These are phyloP conservation scores for Ustilago trichophora DNA, from an alignment of 1,284 basidiomycete species.

Conservation along the genomic window DNA sequence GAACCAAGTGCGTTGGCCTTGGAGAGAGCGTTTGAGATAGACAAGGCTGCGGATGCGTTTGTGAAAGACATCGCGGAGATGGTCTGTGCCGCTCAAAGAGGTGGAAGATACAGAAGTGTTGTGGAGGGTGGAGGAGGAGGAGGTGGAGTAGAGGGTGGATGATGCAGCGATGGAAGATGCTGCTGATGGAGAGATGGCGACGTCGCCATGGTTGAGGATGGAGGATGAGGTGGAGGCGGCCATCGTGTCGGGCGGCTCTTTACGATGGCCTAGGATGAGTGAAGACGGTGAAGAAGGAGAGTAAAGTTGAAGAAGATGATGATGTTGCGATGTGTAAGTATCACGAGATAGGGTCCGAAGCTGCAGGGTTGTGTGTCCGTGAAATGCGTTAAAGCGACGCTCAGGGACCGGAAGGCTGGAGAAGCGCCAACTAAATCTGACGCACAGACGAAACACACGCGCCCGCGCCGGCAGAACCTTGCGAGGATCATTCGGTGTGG, in stretches of 20 bases:
- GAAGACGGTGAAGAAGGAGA: no score
- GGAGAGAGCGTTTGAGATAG: conserved; percentile 43
- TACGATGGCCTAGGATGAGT: no score
- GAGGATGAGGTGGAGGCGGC: conserved; percentile 15
- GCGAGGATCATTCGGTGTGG: no score
- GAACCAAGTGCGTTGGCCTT: conserved; percentile 41
- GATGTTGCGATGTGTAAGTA: no score
- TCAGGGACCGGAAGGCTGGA: no score
- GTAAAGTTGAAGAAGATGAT: no score
- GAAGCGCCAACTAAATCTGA: no score
- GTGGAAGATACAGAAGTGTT: conserved; percentile 1
- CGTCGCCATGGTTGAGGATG: neutral
- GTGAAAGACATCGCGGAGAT: conserved; percentile 35
- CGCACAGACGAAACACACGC: no score
- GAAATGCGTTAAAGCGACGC: no score
- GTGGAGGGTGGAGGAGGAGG: conserved; percentile 6
- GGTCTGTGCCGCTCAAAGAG: conserved; percentile 17
- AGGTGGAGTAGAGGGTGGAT: conserved; percentile 9
- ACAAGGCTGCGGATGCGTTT: conserved; percentile 41
- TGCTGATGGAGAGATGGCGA: conserved; percentile 10
- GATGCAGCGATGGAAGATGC: conserved; percentile 10
- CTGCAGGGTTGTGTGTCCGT: neutral
- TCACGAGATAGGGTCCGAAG: neutral
- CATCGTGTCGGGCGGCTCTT: no score
- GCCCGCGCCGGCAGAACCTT: no score